Evolutionary conservation across 2,329 filamentous ascomycete species (phyloP).

Genomic region (Neurospora crassa): DNA sequence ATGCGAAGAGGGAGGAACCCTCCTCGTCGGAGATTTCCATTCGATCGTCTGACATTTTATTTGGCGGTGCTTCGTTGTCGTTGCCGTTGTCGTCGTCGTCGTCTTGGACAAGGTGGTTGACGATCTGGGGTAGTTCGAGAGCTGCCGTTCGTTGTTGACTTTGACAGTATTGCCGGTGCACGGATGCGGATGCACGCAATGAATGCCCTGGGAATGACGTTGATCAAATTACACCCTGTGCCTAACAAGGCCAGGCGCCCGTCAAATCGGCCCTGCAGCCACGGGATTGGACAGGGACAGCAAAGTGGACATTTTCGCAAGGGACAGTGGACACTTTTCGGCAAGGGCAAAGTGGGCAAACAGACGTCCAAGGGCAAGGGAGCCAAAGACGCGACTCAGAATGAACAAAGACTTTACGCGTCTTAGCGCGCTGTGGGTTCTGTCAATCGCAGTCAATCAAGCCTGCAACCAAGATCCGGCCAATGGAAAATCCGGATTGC

Average conservation of each 20-base stretch:
- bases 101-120: background rate
- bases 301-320: background rate
- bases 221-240: background rate
- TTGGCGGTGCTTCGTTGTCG: background rate
- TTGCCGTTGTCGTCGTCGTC: background rate
- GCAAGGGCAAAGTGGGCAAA: background rate
- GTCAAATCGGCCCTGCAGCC: background rate
- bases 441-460: background rate
- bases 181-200: background rate
- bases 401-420: background rate
- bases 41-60: slow-evolving; percentile 32
- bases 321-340: background rate
- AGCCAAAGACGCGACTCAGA: background rate
- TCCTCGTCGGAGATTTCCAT: slow-evolving; percentile 33
- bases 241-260: background rate
- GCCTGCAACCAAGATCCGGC: background rate
- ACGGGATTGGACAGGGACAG: background rate
- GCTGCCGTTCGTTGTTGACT: background rate
- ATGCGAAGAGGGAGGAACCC: slow-evolving; percentile 22
- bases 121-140: background rate
- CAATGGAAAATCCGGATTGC: background rate
- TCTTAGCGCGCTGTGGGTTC: background rate
- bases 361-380: background rate
- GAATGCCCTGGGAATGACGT: background rate
- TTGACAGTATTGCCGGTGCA: background rate